A percentile compares a stretch with the other conserved stretches of the same genome.
phyloP scores from a whole-genome alignment of 31 red algal species.

The Endocladia muricata region DNA sequence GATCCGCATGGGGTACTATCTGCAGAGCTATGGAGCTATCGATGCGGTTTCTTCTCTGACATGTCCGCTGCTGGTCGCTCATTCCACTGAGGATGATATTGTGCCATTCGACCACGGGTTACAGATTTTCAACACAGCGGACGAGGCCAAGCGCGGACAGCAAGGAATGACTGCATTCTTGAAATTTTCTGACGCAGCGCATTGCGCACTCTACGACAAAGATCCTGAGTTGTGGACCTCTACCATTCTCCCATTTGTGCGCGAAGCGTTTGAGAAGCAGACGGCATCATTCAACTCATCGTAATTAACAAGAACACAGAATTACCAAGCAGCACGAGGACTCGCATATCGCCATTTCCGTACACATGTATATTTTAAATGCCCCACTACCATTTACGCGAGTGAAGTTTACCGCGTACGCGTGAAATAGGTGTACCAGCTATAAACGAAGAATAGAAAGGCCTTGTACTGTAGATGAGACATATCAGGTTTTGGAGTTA shows the following conservation, averaged over 20 bases:
- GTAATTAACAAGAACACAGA: too few species aligned
- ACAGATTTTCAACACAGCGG: slow-evolving; percentile 62
- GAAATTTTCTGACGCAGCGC: slow-evolving; percentile 74
- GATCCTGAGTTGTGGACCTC: slow-evolving; percentile 72
- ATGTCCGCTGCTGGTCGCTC: slow-evolving; percentile 82
- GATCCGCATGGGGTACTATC: slow-evolving; percentile 72
- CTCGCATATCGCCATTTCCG: too few species aligned
- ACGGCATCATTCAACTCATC: too few species aligned
- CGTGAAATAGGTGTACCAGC: too few species aligned
- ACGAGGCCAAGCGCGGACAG: neutral
- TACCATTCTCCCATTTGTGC: slow-evolving; percentile 62
- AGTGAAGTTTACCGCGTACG: too few species aligned
- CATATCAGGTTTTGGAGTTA: too few species aligned
- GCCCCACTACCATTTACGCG: too few species aligned
- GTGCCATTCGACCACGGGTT: slow-evolving; percentile 88
- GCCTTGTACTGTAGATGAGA: too few species aligned
- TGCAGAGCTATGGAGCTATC: slow-evolving; percentile 59
- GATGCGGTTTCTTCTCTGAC: slow-evolving; percentile 57
- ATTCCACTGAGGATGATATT: slow-evolving; percentile 87
- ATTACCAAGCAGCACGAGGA: too few species aligned
- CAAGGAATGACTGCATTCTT: slow-evolving; percentile 30
- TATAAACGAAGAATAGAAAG: too few species aligned
- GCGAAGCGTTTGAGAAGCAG: slow-evolving; percentile 30
- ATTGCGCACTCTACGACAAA: slow-evolving; percentile 94
- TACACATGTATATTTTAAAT: too few species aligned